These are phyloP conservation scores for Colletotrichum tabaci DNA, from an alignment of 2,329 filamentous ascomycete species.

Conservation along the genomic window DNA sequence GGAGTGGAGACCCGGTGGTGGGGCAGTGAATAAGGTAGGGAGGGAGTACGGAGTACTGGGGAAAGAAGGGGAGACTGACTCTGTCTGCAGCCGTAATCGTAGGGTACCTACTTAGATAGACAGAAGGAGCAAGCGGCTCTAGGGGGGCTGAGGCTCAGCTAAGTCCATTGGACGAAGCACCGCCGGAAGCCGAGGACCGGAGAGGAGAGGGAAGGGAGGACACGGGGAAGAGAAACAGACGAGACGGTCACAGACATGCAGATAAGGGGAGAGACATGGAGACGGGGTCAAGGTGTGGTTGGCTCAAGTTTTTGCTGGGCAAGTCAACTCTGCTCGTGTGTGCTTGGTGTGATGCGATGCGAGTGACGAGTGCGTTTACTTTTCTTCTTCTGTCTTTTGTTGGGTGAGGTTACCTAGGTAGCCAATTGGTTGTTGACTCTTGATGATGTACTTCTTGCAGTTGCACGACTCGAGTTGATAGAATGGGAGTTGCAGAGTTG, in stretches of 20 bases:
- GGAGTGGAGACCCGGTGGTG: conserved; percentile 28
- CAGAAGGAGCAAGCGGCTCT: too few species aligned
- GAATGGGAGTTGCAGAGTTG: neutral
- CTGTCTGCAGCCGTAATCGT: too few species aligned
- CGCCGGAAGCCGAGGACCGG: conserved; percentile 10
- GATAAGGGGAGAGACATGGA: neutral
- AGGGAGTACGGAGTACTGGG: neutral
- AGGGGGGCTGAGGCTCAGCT: too few species aligned
- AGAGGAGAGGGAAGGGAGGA: conserved; percentile 3
- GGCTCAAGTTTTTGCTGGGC: neutral
- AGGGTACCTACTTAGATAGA: neutral
- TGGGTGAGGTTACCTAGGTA: neutral
- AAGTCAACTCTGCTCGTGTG: neutral
- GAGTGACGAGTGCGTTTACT: conserved; percentile 11
- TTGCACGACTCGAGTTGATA: neutral
- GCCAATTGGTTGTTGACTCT: conserved; percentile 2
- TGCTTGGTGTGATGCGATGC: neutral
- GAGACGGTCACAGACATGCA: neutral
- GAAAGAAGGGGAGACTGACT: neutral
- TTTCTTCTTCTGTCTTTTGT: neutral
- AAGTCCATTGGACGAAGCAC: neutral
- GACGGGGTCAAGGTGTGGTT: neutral
- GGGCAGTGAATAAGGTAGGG: conserved; percentile 8
- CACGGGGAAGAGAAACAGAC: conserved; percentile 25
- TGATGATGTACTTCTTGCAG: too few species aligned